Percentiles rank a stretch among this genome's conserved stretches.
phyloP scores from a whole-genome alignment of 1,139 yeast genomes.

The Yamadazyma dushanensis region DNA sequence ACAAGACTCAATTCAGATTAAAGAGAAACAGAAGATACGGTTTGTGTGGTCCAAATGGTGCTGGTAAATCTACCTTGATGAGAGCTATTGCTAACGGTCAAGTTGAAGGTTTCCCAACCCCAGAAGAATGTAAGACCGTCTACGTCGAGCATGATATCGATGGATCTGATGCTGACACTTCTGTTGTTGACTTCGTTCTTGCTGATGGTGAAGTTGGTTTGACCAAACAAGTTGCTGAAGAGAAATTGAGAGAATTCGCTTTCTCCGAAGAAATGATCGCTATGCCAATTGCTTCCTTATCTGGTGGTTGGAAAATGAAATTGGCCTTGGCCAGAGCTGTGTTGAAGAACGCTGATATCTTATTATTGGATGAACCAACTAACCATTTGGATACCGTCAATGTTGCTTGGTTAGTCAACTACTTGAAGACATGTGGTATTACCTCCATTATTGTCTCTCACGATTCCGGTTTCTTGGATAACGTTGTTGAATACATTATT shows the following conservation, averaged over 20 bases:
- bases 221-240: slow-evolving; percentile 65
- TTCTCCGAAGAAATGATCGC: slow-evolving; percentile 89
- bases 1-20: slow-evolving; percentile 98
- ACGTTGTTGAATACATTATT: slow-evolving; percentile 95
- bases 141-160: slow-evolving; percentile 99
- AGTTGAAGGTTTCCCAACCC: slow-evolving; percentile 99
- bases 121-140: slow-evolving; percentile 97
- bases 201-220: slow-evolving; percentile 79
- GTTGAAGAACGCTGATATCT: slow-evolving; percentile 96
- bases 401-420: slow-evolving; percentile 99
- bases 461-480: slow-evolving; percentile 99
- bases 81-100: slow-evolving; percentile 99
- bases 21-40: slow-evolving; percentile 99
- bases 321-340: slow-evolving; percentile 99
- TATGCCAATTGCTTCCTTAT: slow-evolving; percentile 92
- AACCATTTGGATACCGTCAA: slow-evolving; percentile 99
- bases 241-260: slow-evolving; percentile 81
- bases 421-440: slow-evolving; percentile 96
- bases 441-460: slow-evolving; percentile 98
- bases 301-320: slow-evolving; percentile 99
- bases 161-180: slow-evolving; percentile 94
- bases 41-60: slow-evolving; percentile 99
- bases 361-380: slow-evolving; percentile 99
- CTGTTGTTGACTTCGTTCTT: slow-evolving; percentile 87
- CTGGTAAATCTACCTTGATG: slow-evolving; percentile 99